phyloP scores from a whole-genome alignment of 352 stramenopile species.

The Globisporangium irregulare region DNA sequence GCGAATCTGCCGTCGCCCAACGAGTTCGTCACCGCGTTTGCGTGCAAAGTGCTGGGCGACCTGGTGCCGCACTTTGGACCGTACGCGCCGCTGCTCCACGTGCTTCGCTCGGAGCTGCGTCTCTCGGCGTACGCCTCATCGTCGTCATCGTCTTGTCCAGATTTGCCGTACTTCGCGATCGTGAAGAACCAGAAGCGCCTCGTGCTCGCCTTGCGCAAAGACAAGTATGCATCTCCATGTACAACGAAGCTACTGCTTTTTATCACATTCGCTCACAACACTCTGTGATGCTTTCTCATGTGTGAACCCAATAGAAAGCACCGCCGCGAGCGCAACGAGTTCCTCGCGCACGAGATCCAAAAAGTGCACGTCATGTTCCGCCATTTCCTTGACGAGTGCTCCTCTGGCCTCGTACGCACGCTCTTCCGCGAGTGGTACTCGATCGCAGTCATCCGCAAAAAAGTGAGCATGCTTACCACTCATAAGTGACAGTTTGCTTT shows the following conservation, averaged over 20 bases:
- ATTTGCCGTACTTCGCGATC: slow-evolving; percentile 58
- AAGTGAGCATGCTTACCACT: slow-evolving; percentile 25
- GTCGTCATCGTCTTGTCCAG: not conserved
- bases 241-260: too few species aligned
- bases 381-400: slow-evolving; percentile 49
- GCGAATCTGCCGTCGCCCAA: slow-evolving; percentile 53
- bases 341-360: slow-evolving; percentile 52
- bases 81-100: slow-evolving; percentile 40
- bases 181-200: slow-evolving; percentile 62
- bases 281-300: not conserved
- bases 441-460: slow-evolving; percentile 53
- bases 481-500: not conserved
- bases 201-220: slow-evolving; percentile 40
- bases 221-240: slow-evolving; percentile 31
- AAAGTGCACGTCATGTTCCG: slow-evolving; percentile 55
- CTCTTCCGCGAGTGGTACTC: slow-evolving; percentile 73
- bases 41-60: slow-evolving; percentile 50
- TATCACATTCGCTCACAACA: too few species aligned
- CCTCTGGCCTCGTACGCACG: slow-evolving; percentile 38
- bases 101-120: slow-evolving; percentile 42
- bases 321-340: slow-evolving; percentile 47
- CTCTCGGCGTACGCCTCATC: slow-evolving; percentile 40
- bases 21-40: slow-evolving; percentile 59
- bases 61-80: slow-evolving; percentile 53
- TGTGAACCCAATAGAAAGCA: slow-evolving; percentile 25